Base-by-base conservation (phyloP, 495 filamentous ascomycete species). In the Aspergillus ostianus region DNA sequence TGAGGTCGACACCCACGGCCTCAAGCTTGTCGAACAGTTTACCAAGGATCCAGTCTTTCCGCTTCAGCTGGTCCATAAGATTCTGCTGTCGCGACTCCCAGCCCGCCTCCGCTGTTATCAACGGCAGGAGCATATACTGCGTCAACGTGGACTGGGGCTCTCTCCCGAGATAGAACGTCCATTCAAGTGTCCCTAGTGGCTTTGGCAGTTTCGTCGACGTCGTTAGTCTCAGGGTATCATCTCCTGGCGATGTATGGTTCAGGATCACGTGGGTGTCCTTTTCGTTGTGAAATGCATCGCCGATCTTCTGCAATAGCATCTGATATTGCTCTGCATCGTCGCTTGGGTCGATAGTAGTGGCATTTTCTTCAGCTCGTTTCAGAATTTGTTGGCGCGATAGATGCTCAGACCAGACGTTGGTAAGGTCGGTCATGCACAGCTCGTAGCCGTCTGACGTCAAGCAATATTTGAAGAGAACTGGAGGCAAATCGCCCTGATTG, bases 321-420 rank as follows among this genome's bases (percentile, higher is more conserved):
- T 73, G 65, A 60, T 93, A 78, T 64, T 97, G 91, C 26, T 85
- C 81, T 10, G 77, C 66, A 59, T 88, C 89, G 67, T 93, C 90
- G 61, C 83, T 88, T 1, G 94, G 88, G 71, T 98, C 94, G 57
- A 98, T 97, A 32, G 87, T 87, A 6, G 89, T 89, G 44, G 85
- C 80, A 61, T 84, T 77, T 9, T 85, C 76, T 19, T 86, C 73
- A 21, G 90, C 90, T 55, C 88, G 82, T 44, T 79, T 70, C 23
- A 89, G 69, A 56, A 98, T 91, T 2, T 80, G 79, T 51, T 73
- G 71, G 29, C 83, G 80, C 44, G 85, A 77, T 32, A 96, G 73
- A 18, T 67, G 75, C 75, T 97, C 92, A 4, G 79, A 79, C 94
- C 94, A 98, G n/a, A 97, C 72, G 58, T 85, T 80, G 67, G 86